Evolutionary conservation across 345 rosid species (phyloP), one percentile per base, ranked within the genome.

Genomic region (Gossypium arboreum): DNA sequence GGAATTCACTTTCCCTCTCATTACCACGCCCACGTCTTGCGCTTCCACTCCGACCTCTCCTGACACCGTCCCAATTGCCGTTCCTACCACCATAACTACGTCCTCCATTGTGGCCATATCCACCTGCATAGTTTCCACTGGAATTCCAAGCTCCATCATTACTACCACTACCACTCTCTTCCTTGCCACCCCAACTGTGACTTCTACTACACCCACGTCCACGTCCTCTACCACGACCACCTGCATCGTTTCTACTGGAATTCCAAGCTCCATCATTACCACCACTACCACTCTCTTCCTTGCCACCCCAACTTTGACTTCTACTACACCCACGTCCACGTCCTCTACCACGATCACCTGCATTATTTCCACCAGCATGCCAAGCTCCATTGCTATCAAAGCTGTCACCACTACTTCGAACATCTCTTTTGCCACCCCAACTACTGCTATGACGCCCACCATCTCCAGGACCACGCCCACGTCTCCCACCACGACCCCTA

Each of bases 111-210:
- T 9, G 15, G 2, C 60, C 60, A 13, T 12, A 59, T 50, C 22
- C 43, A 70, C 44, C 60, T 17, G 1, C 9, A 4, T 54, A 17
- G 73, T 51, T 70, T 9, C 60, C 24, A 51, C 7, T 55, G 8
- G 24, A 13, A 17, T 70, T 7, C 61, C 73, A 52, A 34, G 2
- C 59, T 54, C 27, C 61, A 5, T 10, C 17, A 6, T 52, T 59
- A 34, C 27, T 25, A 4, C 59, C 57, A 0, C 18, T 15, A 43
- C 15, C 20, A 10, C 2, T 22, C 34, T 20, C 55, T 18, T 66
- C 50, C 55, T 76, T 83, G 10, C 73, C 71, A 22, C 86, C 87
- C 91, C 92, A 83, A 2, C 92, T n/a, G 3, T 9, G 61, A 20
- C 27, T 56, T 18, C 27, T 12, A 9, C 61, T 10, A 18, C 4